Conservation (phyloP, 169 alveolate species). For the Plasmodium yoelii region DNA sequence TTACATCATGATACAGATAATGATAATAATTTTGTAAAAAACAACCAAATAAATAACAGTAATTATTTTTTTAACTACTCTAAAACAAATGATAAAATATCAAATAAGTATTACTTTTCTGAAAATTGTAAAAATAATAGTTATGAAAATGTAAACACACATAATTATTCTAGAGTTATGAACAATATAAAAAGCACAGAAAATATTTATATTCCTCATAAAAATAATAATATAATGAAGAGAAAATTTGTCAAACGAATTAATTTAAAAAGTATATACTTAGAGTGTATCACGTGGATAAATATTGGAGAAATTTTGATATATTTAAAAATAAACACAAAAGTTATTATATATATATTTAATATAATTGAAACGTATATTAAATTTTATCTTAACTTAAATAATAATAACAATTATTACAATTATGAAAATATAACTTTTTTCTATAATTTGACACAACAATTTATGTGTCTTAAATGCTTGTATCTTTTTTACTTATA, state of each 20-base stretch:
- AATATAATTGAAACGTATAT: conserved; percentile 51
- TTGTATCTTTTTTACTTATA: conserved; percentile 64
- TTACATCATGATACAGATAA: conserved; percentile 21
- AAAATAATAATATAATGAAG: neutral
- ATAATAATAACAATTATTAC: conserved; percentile 46
- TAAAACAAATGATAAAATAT: conserved; percentile 11
- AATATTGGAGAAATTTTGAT: conserved; percentile 53
- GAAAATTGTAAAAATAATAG: neutral
- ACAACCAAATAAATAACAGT: conserved; percentile 2
- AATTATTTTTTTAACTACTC: conserved; percentile 43
- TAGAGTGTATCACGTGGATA: conserved; percentile 56
- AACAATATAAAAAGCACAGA: neutral
- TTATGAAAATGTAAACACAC: neutral
- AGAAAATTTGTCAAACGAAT: conserved; percentile 7
- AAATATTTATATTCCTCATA: neutral
- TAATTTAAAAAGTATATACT: conserved; percentile 28
- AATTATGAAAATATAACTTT: conserved; percentile 40
- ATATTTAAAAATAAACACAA: conserved; percentile 42
- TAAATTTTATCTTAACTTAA: conserved; percentile 50
- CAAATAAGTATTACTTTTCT: conserved; percentile 11
- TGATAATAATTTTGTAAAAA: neutral
- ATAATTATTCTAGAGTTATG: neutral
- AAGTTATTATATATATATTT: conserved; percentile 26
- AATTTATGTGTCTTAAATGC: conserved; percentile 69
- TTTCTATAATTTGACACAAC: conserved; percentile 63